phyloP scores from a whole-genome alignment of 768 basidiomycete species.

The Naganishia friedmannii region DNA sequence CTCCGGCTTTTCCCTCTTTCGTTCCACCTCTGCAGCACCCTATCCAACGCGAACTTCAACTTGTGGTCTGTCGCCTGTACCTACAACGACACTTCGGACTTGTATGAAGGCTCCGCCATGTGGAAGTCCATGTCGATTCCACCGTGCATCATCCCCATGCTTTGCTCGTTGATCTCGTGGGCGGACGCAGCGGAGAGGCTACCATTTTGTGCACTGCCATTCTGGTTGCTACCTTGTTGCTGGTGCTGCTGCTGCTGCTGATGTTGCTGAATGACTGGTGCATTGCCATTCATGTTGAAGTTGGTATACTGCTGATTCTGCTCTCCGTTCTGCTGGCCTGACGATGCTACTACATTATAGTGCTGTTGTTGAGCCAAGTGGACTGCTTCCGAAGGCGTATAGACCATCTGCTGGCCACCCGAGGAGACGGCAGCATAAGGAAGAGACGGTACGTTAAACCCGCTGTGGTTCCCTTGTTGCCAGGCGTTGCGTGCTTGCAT shows the following conservation, averaged over 20 bases:
- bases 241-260: not conserved
- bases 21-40: not conserved
- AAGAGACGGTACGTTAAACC: conserved; percentile 14
- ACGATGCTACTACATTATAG: not conserved
- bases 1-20: not conserved
- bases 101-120: conserved; percentile 11
- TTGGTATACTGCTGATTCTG: conserved; percentile 17
- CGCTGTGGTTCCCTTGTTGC: conserved; percentile 5
- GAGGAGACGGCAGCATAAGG: conserved; percentile 6
- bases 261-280: not conserved
- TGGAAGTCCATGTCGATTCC: conserved; percentile 33
- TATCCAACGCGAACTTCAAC: not conserved
- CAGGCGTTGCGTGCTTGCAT: conserved; percentile 1
- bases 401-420: conserved; percentile 3
- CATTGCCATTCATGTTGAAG: not conserved
- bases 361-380: conserved; percentile 15
- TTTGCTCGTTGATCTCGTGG: conserved; percentile 27
- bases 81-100: conserved; percentile 1
- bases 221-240: not conserved
- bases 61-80: not conserved
- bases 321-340: not conserved
- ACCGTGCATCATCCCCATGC: conserved; percentile 33
- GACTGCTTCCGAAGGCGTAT: not conserved
- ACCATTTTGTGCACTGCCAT: not conserved
- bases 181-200: conserved; percentile 16